Conservation (phyloP, 257 asterid genomes). For the Phtheirospermum japonicum region DNA sequence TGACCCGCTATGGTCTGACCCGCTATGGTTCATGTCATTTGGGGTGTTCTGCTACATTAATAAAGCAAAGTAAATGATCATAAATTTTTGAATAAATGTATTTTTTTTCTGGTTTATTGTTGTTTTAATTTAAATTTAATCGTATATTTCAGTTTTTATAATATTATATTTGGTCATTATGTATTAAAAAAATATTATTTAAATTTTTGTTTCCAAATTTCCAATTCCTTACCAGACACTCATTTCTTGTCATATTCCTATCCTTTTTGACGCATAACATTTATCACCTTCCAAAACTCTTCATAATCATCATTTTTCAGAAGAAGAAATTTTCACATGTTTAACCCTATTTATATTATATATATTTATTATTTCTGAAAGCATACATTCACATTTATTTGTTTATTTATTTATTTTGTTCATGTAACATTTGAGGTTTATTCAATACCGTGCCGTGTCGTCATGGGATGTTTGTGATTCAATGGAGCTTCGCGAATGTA, state of each 20-base stretch:
- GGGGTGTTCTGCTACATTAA: no score
- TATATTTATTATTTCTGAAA: neutral
- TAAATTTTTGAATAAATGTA: no score
- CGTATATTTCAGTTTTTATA: no score
- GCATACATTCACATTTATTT: neutral
- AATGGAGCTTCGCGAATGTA: neutral
- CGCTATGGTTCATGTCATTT: no score
- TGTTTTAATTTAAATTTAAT: no score
- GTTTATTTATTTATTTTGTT: neutral
- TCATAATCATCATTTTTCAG: constrained; percentile 14
- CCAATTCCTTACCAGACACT: no score
- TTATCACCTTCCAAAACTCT: constrained; percentile 20
- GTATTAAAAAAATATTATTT: no score
- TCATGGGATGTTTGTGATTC: constrained; percentile 24
- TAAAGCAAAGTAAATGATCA: no score
- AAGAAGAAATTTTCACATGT: constrained; percentile 2
- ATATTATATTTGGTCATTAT: no score
- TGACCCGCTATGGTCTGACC: no score
- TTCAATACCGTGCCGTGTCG: constrained; percentile 6
- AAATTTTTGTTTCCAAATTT: no score
- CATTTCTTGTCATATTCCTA: constrained; percentile 24
- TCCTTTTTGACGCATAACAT: constrained; percentile 16
- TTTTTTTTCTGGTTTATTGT: no score
- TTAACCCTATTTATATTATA: neutral
- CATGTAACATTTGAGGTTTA: constrained; percentile 5